Evolutionary conservation across 768 basidiomycete genomes (phyloP), one percentile per base, ranked within the genome.

Genomic region (Amylocystis lapponica): DNA sequence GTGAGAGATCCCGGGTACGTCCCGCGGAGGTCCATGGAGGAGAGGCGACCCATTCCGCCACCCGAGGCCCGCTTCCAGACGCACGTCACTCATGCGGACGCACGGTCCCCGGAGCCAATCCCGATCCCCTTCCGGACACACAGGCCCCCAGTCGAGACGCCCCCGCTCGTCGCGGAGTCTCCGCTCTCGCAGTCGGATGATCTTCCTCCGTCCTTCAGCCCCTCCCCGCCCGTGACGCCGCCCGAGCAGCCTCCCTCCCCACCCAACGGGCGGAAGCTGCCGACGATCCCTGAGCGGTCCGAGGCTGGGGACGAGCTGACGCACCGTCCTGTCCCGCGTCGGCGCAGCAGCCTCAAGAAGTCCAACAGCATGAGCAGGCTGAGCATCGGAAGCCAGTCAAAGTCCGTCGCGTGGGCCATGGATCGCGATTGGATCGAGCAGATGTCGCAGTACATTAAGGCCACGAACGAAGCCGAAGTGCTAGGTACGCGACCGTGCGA

Each of bases 371-470:
- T 65, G 38, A 66, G 70, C 55, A 59, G 65, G 41, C 63, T 74
- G 47, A 76, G 73, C 31, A 53, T 68, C 50, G 64, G 60, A 26
- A 77, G 81, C 47, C 66, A 77, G 22, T 61, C 70, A 14, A 86
- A 86, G 63, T 74, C 76, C 5, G 83, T 86, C 7, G 82, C 83
- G 27, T 86, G 83, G 83, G 83, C 84, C 20, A 84, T 83, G 62
- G 74, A 80, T 46, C 72, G 69, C 11, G 81, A 81, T 41, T 71
- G 79, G 65, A 67, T 71, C 21, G 70, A 70, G 7, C 78, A 80
- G 50, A 67, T 82, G 45, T 67, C 70, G 27, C 75, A 75, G 47
- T 71, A 70, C 44, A 61, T 69, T 14, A 57, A 65, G 43, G 62
- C 64, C 10, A 55, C 68, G 17, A 66, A 66, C 41, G 64, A 69